Base-by-base conservation (phyloP, 345 rosid genomes). In the Raphanus raphanistrum region DNA sequence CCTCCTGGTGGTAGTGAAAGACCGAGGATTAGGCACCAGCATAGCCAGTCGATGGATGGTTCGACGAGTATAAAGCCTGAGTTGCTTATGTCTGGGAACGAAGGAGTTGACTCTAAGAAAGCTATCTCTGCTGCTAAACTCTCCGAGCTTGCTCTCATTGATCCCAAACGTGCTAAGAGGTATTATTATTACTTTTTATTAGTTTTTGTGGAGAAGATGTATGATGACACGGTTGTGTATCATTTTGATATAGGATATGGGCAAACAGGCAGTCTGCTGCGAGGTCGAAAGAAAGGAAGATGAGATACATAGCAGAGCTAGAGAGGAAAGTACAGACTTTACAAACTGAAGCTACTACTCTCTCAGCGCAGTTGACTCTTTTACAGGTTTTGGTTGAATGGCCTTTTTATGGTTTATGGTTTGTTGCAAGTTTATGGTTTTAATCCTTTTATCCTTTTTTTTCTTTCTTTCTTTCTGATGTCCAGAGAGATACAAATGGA, bases 211-310 rank as follows among this genome's bases (percentile, higher is more conserved):
- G 21, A 21, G 21, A 21, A 21, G 21, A 21, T 21, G 0, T 21
- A 21, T 21, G 21, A 21, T 21, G 21, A 21, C 21, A 21, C 21
- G 21, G 41, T 52, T 71, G 65, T 71, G 65, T 48, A 36, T 71
- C 6, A 36, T 79, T 79, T 59, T 66, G 8, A 70, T 80, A 90
- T 80, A 95, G 99, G 90, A 90, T 95, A 55, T 91, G 97, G 98
- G 99, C 98, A 3, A 93, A 93, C 68, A 87, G 98, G 82, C 98
- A 94, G 79, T 94, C 97, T 68, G 98, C 97, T 63, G 98, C 98
- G 1, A 86, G 97, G 84, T 94, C 97, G 41, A 94, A 94, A 88
- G 97, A 94, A 84, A 88, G 98, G 83, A 94, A 94, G 85, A 90
- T 90, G 93, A 88, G 96, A 54, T 92, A 92, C 81, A 94, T 92